phyloP scores from a whole-genome alignment of 495 filamentous ascomycete genomes.

The Hyaloscypha bicolor region DNA sequence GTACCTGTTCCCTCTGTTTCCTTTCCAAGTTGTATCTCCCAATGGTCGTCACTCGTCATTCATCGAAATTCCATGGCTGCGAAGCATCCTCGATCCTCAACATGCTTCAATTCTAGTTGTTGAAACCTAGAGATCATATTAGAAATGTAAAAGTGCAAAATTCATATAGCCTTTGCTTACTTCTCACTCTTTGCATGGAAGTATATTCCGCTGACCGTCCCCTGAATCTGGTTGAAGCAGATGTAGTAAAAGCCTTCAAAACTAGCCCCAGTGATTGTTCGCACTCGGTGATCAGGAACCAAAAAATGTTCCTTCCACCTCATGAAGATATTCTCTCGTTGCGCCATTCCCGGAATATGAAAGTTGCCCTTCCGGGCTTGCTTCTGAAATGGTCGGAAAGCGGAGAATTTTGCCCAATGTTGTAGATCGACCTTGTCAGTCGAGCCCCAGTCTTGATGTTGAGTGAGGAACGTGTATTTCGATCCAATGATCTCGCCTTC shows the following conservation, averaged over 20 bases:
- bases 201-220: slow-evolving; percentile 89
- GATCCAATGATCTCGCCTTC: slow-evolving; percentile 97
- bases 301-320: slow-evolving; percentile 99
- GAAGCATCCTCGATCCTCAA: slow-evolving; percentile 81
- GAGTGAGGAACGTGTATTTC: slow-evolving; percentile 91
- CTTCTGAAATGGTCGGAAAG: slow-evolving; percentile 80
- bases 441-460: slow-evolving; percentile 88
- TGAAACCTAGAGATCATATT: slow-evolving; percentile 65
- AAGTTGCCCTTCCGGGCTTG: slow-evolving; percentile 62
- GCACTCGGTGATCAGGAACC: slow-evolving; percentile 90
- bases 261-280: slow-evolving; percentile 87
- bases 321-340: slow-evolving; percentile 96
- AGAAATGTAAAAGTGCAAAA: neutral
- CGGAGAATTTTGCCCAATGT: slow-evolving; percentile 90
- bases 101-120: slow-evolving; percentile 87
- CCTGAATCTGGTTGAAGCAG: slow-evolving; percentile 91
- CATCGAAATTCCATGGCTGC: slow-evolving; percentile 93
- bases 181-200: slow-evolving; percentile 98
- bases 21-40: slow-evolving; percentile 10
- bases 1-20: slow-evolving; percentile 4
- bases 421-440: slow-evolving; percentile 89
- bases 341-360: slow-evolving; percentile 67
- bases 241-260: slow-evolving; percentile 99
- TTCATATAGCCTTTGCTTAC: slow-evolving; percentile 53
- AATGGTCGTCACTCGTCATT: slow-evolving; percentile 37